Percentiles rank a stretch among this genome's conserved stretches.
Conservation (phyloP, 2,329 filamentous ascomycete genomes). For the Exophiala viscosa region DNA sequence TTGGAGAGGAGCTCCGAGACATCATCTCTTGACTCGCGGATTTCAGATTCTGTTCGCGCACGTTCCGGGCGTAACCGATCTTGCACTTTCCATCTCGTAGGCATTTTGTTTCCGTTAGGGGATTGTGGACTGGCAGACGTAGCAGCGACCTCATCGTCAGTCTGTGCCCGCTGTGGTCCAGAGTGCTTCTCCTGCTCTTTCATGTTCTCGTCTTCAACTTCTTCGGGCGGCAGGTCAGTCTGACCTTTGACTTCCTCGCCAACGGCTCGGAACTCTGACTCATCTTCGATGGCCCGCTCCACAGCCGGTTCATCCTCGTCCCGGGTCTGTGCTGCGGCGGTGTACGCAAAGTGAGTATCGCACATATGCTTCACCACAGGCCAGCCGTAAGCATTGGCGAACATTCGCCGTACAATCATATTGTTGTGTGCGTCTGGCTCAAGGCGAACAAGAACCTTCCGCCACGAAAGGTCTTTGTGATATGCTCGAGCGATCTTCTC, state of each 20-base stretch:
- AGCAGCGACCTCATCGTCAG: slow-evolving; percentile 4
- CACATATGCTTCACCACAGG: slow-evolving; percentile 92
- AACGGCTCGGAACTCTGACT: slow-evolving; percentile 54
- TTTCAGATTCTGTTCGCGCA: slow-evolving; percentile 25
- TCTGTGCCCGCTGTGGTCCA: slow-evolving; percentile 10
- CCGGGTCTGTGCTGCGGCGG: slow-evolving; percentile 59
- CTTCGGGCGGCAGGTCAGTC: slow-evolving; percentile 27
- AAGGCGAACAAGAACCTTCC: slow-evolving; percentile 90
- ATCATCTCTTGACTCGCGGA: slow-evolving; percentile 30
- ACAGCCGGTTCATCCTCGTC: slow-evolving; percentile 64
- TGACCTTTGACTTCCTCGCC: slow-evolving; percentile 61
- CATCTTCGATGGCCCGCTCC: slow-evolving; percentile 65
- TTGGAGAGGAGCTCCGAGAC: slow-evolving; percentile 32
- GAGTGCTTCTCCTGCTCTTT: neutral
- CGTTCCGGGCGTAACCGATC: neutral
- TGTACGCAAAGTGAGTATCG: slow-evolving; percentile 87
- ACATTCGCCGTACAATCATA: slow-evolving; percentile 93
- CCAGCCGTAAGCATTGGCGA: slow-evolving; percentile 96
- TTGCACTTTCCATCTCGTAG: slow-evolving; percentile 12
- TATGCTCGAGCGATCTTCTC: slow-evolving; percentile 97
- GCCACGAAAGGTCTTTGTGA: slow-evolving; percentile 86
- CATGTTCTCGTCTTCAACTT: neutral
- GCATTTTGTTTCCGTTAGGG: slow-evolving; percentile 12
- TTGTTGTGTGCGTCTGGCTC: slow-evolving; percentile 99
- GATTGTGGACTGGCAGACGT: slow-evolving; percentile 1